These are phyloP conservation scores for Micromonas commoda DNA, from an alignment of 139 green algal species.

Conservation along the genomic window DNA sequence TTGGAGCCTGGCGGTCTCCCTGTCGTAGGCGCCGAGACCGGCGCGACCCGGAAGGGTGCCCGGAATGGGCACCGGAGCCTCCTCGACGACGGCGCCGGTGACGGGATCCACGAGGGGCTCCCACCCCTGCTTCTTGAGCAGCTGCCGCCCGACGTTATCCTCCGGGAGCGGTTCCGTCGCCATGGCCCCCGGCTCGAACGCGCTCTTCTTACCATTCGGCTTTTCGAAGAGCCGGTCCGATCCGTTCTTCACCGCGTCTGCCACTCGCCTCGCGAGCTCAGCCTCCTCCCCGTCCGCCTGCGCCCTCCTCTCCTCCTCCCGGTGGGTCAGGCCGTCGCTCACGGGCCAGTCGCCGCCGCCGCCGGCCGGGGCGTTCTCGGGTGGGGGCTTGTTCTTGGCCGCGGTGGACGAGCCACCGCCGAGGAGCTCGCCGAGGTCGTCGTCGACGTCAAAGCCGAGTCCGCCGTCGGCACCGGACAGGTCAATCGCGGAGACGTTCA, in stretches of 20 bases:
- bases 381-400: neutral
- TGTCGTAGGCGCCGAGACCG: neutral
- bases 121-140: neutral
- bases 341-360: neutral
- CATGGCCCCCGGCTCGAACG: neutral
- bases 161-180: neutral
- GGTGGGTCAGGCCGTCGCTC: neutral
- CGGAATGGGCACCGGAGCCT: neutral
- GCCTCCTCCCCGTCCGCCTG: neutral
- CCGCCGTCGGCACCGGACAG: no score
- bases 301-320: neutral
- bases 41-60: neutral
- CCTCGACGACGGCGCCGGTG: neutral
- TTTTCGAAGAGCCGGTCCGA: neutral
- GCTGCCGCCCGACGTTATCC: neutral
- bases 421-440: neutral
- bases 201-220: neutral
- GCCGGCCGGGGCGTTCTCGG: neutral
- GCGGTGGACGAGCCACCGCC: neutral
- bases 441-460: neutral
- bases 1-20: no score
- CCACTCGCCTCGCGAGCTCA: neutral
- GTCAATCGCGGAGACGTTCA: no score
- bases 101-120: neutral
- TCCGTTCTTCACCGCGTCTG: neutral